Evolutionary conservation across 352 stramenopile species (phyloP).

Genomic region (Globisporangium viniferum): DNA sequence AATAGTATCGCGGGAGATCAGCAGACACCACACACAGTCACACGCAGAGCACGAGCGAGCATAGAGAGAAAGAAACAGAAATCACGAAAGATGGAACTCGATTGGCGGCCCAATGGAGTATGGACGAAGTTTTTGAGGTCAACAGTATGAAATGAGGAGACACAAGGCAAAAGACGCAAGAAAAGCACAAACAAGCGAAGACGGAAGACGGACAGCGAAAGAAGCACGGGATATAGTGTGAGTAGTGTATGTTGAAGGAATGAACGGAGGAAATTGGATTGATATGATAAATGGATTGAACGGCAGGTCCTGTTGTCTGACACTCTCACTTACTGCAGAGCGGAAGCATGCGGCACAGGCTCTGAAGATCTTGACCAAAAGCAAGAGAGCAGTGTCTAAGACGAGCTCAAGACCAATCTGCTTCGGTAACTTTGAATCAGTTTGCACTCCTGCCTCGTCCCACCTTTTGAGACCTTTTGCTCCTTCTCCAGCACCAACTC

Average conservation of each 20-base stretch:
- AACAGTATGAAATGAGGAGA: conserved; percentile 3
- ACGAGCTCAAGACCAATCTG: not conserved
- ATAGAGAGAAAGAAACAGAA: conserved; percentile 9
- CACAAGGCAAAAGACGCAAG: not conserved
- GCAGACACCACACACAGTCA: not conserved
- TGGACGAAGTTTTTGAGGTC: conserved; percentile 17
- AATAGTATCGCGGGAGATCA: conserved; percentile 6
- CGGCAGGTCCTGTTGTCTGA: not conserved
- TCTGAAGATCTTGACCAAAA: not conserved
- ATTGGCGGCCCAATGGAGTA: conserved; percentile 11
- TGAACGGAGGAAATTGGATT: conserved; percentile 11
- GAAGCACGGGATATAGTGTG: conserved; percentile 6
- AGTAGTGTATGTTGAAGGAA: conserved; percentile 14
- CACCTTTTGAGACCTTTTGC: not conserved
- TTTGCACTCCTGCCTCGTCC: not conserved
- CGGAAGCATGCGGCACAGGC: not conserved
- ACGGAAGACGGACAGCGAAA: not conserved
- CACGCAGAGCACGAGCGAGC: not conserved
- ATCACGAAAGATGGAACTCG: not conserved
- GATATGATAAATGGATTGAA: conserved; percentile 17
- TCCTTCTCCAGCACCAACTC: not conserved
- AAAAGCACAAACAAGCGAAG: conserved; percentile 11
- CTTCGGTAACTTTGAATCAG: not conserved
- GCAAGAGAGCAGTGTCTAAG: not conserved
- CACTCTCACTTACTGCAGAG: not conserved